phyloP scores from a whole-genome alignment of 371 early-diverging fungal genomes.

The Mucor sp. region DNA sequence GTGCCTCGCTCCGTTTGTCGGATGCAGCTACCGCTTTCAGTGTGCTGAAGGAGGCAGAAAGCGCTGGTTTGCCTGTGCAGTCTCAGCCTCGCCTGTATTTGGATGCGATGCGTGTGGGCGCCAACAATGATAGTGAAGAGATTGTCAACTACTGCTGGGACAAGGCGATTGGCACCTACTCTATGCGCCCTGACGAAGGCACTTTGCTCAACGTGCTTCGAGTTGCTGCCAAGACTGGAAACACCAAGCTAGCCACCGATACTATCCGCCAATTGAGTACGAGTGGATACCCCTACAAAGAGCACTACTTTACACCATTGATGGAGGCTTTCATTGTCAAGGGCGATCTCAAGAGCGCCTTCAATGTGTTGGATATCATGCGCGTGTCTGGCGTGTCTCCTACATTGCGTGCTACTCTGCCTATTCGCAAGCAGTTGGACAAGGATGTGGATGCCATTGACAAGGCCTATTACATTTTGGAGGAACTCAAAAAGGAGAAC shows the following conservation, averaged over 20 bases:
- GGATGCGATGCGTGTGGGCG: constrained; percentile 51
- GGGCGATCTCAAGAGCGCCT: constrained; percentile 61
- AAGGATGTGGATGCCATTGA: constrained; percentile 42
- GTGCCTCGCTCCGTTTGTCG: constrained; percentile 34
- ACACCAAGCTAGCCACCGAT: constrained; percentile 59
- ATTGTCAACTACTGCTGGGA: constrained; percentile 55
- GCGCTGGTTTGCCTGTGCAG: constrained; percentile 36
- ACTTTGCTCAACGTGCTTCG: constrained; percentile 59
- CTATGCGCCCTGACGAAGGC: constrained; percentile 64
- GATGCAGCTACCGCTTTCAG: constrained; percentile 47
- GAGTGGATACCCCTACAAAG: constrained; percentile 58
- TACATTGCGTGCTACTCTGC: constrained; percentile 43
- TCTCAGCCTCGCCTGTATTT: constrained; percentile 47
- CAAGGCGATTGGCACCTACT: constrained; percentile 41
- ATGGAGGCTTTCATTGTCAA: constrained; percentile 65
- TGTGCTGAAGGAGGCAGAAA: constrained; percentile 56
- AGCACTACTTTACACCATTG: constrained; percentile 72
- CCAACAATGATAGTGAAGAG: constrained; percentile 43
- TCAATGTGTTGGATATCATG: constrained; percentile 71
- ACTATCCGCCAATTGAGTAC: constrained; percentile 60
- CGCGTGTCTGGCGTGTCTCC: constrained; percentile 54
- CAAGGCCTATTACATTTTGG: constrained; percentile 54
- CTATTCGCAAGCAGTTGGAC: constrained; percentile 26
- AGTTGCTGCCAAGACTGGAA: constrained; percentile 62
- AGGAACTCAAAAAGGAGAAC: constrained; percentile 51